Evolutionary conservation across 768 basidiomycete genomes (phyloP).

Genomic region (Rhodotorula babjevae): DNA sequence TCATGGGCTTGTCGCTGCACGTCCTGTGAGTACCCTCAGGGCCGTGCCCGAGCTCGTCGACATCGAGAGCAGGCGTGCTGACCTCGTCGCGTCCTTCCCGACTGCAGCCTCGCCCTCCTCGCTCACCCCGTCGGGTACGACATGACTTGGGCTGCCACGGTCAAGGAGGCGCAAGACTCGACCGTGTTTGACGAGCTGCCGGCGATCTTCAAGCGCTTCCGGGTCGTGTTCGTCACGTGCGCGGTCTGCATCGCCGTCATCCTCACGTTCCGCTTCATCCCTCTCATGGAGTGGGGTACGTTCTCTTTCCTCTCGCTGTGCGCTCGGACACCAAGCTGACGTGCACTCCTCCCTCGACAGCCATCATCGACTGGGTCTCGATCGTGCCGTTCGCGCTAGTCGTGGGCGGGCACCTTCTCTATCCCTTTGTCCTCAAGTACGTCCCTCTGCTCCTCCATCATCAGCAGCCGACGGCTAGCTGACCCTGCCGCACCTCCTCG

Average conservation of each 20-base stretch:
- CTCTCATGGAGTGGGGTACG: slow-evolving; percentile 9
- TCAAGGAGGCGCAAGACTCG: slow-evolving; percentile 77
- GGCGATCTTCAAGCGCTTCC: slow-evolving; percentile 72
- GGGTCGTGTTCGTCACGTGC: slow-evolving; percentile 55
- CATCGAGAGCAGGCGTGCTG: too few relatives aligned
- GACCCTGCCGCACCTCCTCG: too few relatives aligned
- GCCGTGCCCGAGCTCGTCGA: too few relatives aligned
- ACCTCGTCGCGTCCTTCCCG: background rate
- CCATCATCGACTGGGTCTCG: slow-evolving; percentile 28
- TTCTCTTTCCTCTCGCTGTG: background rate
- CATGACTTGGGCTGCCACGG: slow-evolving; percentile 65
- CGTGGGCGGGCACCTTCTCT: slow-evolving; percentile 19
- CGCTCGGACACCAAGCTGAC: too few relatives aligned
- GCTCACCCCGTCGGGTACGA: slow-evolving; percentile 55
- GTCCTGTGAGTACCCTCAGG: background rate
- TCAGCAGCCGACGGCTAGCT: background rate
- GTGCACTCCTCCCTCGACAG: background rate
- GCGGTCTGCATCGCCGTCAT: slow-evolving; percentile 55
- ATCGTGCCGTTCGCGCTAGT: slow-evolving; percentile 23
- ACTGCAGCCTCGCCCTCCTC: background rate
- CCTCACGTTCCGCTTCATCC: slow-evolving; percentile 48
- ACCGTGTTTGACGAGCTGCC: slow-evolving; percentile 91
- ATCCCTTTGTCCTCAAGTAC: slow-evolving; percentile 17
- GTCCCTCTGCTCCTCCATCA: background rate
- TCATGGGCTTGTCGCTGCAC: background rate